A percentile compares a stretch with the other conserved stretches of the same genome.
Conservation (phyloP, 208 protist genomes). For the Leishmania gerbilli region DNA sequence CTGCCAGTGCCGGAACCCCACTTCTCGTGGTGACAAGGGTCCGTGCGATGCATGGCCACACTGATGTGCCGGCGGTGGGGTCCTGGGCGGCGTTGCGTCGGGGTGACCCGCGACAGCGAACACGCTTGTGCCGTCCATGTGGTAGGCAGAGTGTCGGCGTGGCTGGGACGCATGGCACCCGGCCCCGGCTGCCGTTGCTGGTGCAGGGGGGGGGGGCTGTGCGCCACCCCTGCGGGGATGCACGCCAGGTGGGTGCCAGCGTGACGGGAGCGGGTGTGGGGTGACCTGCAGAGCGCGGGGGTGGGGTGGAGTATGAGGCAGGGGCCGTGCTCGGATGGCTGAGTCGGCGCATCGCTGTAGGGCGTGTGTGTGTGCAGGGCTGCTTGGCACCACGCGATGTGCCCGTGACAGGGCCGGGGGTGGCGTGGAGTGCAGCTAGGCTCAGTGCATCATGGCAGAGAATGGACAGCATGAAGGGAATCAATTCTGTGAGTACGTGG, state of each 20-base stretch:
- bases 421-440: background rate
- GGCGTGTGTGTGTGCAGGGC: background rate
- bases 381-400: background rate
- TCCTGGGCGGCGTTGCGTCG: background rate
- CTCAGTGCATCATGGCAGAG: background rate
- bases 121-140: no score
- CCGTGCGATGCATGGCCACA: background rate
- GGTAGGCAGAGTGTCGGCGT: background rate
- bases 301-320: background rate
- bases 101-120: no score
- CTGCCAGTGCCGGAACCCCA: background rate
- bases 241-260: background rate
- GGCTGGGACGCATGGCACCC: background rate
- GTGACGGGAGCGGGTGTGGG: background rate
- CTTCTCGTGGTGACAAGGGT: background rate
- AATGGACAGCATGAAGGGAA: background rate
- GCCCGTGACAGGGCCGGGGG: background rate
- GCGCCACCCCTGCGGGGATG: background rate
- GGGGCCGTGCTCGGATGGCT: background rate
- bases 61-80: background rate
- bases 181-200: background rate
- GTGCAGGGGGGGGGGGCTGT: background rate
- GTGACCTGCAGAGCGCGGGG: background rate
- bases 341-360: background rate
- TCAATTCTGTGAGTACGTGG: background rate